Evolutionary conservation across 495 filamentous ascomycete genomes (phyloP), one percentile per base, ranked within the genome.

Genomic region (Talaromyces trachyspermus): DNA sequence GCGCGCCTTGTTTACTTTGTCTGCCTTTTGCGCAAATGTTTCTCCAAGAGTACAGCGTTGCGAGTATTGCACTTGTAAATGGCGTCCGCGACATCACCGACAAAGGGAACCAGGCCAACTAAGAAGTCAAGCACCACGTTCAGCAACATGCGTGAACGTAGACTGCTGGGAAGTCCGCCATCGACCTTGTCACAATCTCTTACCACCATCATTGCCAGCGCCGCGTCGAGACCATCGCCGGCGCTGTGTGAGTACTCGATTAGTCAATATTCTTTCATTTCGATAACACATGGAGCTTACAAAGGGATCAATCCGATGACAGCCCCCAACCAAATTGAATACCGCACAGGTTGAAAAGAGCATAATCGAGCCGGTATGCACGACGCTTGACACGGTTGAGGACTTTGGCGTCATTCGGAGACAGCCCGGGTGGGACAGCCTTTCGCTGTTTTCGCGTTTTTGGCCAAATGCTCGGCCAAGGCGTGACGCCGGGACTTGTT

Each of bases 11-110:
- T 51, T 52, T 55, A 46, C 30, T 22, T 61, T 63, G 14, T 56
- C 59, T 9, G 56, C 70, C 53, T 67, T 68, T 81, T 62, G 8
- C 78, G 73, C 40, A 95, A 66, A 52, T 83, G 74, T 23, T 78
- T 72, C 54, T 95, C 85, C n/a, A 95, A 73, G 7, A 85, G 56
- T 36, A 83, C 69, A 3, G 85, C 85, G 55, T 89, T 95, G 49
- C 79, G 72, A 2, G 86, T 89, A 58, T 95, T 95, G 60, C 81
- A 67, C 47, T 77, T 77, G 56, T 73, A 80, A 2, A 75, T 55
- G 5, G 77, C 79, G 58, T 97, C 92, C 27, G 76, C 76, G 19
- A 97, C 19, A 55, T 96, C 92, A 15, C 92, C 92, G 5, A 95
- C 44, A 52, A 96, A 77, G 0, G 92, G 92, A 15, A 95, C 69